Evolutionary conservation across 345 rosid genomes (phyloP), one percentile per base, ranked within the genome.

Genomic region (Trapa bicornis): DNA sequence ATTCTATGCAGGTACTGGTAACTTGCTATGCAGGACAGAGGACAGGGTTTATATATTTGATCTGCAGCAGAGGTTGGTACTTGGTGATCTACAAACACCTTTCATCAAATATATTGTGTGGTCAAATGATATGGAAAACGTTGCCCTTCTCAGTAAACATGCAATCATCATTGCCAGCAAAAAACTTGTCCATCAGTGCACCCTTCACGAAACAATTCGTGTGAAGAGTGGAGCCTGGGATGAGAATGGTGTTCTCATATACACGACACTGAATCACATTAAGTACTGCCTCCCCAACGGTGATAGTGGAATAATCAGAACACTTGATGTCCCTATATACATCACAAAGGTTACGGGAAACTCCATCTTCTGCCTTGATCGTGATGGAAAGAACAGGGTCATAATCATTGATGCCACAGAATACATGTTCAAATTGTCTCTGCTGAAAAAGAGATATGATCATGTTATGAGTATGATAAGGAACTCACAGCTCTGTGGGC

Each of bases 161-260:
- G 84, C 94, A 48, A 90, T 93, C 71, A 78, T 88, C 61, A 84
- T 90, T 61, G 89, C 97, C 22, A 87, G 79, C 82, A 93, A 88
- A 75, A 88, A 81, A 77, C 94, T 93, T 68, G 91, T 84, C 69
- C 92, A 75, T 68, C 87, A 86, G 67, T 88, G 97, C 83, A 84
- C 90, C 29, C 88, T 92, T 80, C 96, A 93, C 69, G 98, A 90
- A 82, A 90, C 94, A 47, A 88, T 93, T 35, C 89, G 96, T 41
- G 91, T 93, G 63, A 90, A 93, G 67, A 88, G 98, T 73, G 98
- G 96, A 77, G 94, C 94, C 37, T 93, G 97, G 97, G 97, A 90
- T 53, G 97, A 93, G 22, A 87, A 88, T 75, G 94, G 92, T 76
- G 96, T 93, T 66, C 88, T 93, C 72, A 90, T 90, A n/a, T 93